Base-by-base conservation (phyloP, 2,329 filamentous ascomycete species). In the Fusarium penzigii region DNA sequence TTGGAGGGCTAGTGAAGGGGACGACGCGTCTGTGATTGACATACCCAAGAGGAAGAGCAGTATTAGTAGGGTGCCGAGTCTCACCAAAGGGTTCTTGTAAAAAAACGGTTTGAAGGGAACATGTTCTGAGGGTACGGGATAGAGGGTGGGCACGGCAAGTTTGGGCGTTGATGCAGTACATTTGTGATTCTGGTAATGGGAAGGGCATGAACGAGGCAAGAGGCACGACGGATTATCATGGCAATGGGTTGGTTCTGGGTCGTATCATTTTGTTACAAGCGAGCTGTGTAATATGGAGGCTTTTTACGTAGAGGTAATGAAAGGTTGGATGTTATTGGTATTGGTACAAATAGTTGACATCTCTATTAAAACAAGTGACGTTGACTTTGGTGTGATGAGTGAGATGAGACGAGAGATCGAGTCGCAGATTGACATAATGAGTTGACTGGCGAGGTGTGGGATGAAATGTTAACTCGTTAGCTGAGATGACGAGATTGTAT, bases 51-150 rank as follows among this genome's bases (percentile, higher is more conserved):
- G 87, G 65, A 88, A 88, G 75, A 84, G 81, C 70, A 86, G 84
- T 70, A 72, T 86, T 71, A 79, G 76, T 56, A 78, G 84, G 66
- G 76, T 78, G 62, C 81, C 83, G 50, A 91, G 88, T 70, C 75
- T 90, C 70, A 90, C 85, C 42, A 91, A 92, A 73, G 88, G 88
- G n/a, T 91, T 92, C 67, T 74, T 91, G 71, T 90, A 64, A 74
- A 36, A 29, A 44, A 12, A 34, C 10, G 8, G 44, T 43, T 44
- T 32, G 36, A 39, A 51, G 34, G 39, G 51, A 49, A 39, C 44
- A 38, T 20, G 32, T 44, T 51, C 46, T 47, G 43, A 54, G 58
- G 58, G 52, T 57, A 61, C 49, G 17, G 34, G 39, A 54, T 36
- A n/a, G 43, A 44, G 29, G 46, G 49, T 54, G 53, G 42, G 51